Evolutionary conservation across 2,329 filamentous ascomycete species (phyloP), one percentile per base, ranked within the genome.

Genomic region (Arthrobotrys megalospora): DNA sequence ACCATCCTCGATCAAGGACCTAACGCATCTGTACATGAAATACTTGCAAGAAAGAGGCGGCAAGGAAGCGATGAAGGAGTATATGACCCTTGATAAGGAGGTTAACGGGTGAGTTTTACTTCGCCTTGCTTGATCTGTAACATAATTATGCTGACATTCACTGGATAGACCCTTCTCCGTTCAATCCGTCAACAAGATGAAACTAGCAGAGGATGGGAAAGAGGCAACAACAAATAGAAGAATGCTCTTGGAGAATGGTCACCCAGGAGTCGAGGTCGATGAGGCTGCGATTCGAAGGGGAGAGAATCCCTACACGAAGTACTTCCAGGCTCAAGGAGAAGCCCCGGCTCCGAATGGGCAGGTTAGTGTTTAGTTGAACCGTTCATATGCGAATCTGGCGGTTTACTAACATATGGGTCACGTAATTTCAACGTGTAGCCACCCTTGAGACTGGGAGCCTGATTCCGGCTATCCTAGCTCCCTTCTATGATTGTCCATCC

Each of bases 1-100:
- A 0, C 83, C 88, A 0, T 85, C 88, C 0, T 88, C 89, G 0
- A 91, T 95, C 84, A 92, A 91, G 83, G 91, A 94, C 52, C 85
- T 99, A 4, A 90, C 91, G 47, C 88, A 92, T 79, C 86, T 88
- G 69, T 99, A 98, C 84, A 90, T 97, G 86, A 86, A 88, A 11
- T 97, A 96, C 82, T 87, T 99, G 41, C 89, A 97, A 80, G 91
- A 96, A 81, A 88, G 92, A 67, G 94, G 95, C 12, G 91, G 90
- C 78, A 92, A 94, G 83, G 90, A 94, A 36, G 89, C 93, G 1
- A 95, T 96, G 86, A 93, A 94, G 85, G 91, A 94, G 81, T 97
- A 94, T 84, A 87, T 97, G 83, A 86, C 88, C 76, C 86, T 98
- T 41, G 95, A 99, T 83, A 89, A 91, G 50, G 92, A 97, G 84